phyloP scores from a whole-genome alignment of 2,329 filamentous ascomycete genomes.

The Fusarium subtropicale region DNA sequence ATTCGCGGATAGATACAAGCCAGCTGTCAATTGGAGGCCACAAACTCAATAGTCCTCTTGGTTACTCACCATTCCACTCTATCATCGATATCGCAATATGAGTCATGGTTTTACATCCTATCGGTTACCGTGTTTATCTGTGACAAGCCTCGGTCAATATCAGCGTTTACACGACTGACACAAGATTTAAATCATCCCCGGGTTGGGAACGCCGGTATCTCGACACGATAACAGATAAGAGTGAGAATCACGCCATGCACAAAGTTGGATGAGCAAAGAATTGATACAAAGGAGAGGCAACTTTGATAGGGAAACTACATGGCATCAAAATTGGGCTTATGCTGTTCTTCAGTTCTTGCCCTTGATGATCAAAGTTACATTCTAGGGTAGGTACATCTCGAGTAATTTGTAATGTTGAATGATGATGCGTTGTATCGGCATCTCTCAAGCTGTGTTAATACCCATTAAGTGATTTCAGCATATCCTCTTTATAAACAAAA shows the following conservation, averaged over 20 bases:
- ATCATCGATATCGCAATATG: not conserved
- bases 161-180: not conserved
- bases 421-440: not conserved
- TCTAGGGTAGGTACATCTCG: not conserved
- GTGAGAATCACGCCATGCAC: not conserved
- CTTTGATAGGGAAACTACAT: not conserved
- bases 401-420: not conserved
- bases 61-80: not conserved
- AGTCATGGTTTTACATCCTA: not conserved
- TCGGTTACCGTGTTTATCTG: not conserved
- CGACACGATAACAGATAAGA: not conserved
- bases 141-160: not conserved
- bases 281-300: not conserved
- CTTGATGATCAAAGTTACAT: not conserved
- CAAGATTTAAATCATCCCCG: too few relatives aligned
- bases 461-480: not conserved
- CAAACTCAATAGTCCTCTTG: not conserved
- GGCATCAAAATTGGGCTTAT: not conserved
- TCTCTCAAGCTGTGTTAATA: not conserved
- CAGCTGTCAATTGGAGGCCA: not conserved
- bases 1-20: not conserved
- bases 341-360: not conserved
- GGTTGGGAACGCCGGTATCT: not conserved
- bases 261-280: not conserved
- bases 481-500: not conserved